phyloP scores from a whole-genome alignment of 2,329 filamentous ascomycete species.

The Rhinocladiella mackenziei region DNA sequence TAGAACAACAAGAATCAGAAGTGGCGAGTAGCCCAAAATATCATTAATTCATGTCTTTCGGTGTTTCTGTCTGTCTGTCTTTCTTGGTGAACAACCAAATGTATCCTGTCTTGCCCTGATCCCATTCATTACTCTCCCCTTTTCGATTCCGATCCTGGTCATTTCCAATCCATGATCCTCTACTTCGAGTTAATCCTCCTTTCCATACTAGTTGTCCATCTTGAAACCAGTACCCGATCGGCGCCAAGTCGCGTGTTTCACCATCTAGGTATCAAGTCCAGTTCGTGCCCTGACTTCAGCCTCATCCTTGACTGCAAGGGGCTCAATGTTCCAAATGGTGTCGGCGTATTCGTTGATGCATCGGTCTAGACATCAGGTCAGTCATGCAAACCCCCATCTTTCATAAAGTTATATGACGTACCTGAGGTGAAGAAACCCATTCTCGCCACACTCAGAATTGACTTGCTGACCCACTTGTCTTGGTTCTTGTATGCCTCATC shows the following conservation, averaged over 20 bases:
- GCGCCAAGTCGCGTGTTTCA: not conserved
- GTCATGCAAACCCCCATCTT: not conserved
- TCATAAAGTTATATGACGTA: conserved; percentile 3
- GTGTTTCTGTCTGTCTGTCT: not conserved
- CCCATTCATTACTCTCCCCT: too few relatives aligned
- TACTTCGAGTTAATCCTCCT: not conserved
- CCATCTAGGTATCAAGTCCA: conserved; percentile 24
- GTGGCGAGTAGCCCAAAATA: too few relatives aligned
- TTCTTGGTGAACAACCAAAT: too few relatives aligned
- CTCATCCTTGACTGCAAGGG: conserved; percentile 52
- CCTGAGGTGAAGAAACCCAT: conserved; percentile 94
- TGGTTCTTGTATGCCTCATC: conserved; percentile 90
- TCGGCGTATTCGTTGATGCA: conserved; percentile 98
- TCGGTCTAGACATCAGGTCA: conserved; percentile 54
- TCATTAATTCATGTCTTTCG: too few relatives aligned
- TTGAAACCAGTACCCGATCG: too few relatives aligned
- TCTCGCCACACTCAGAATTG: conserved; percentile 77
- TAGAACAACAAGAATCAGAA: too few relatives aligned
- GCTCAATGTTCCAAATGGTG: conserved; percentile 94
- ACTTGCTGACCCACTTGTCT: conserved; percentile 88
- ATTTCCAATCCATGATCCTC: too few relatives aligned
- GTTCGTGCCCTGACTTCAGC: conserved; percentile 25
- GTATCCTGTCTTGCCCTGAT: too few relatives aligned
- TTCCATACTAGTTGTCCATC: too few relatives aligned
- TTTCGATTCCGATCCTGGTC: too few relatives aligned